A percentile compares a stretch with the other conserved stretches of the same genome.
These are phyloP conservation scores for Serpula lacrymans DNA, from an alignment of 768 basidiomycete genomes.

Conservation along the genomic window DNA sequence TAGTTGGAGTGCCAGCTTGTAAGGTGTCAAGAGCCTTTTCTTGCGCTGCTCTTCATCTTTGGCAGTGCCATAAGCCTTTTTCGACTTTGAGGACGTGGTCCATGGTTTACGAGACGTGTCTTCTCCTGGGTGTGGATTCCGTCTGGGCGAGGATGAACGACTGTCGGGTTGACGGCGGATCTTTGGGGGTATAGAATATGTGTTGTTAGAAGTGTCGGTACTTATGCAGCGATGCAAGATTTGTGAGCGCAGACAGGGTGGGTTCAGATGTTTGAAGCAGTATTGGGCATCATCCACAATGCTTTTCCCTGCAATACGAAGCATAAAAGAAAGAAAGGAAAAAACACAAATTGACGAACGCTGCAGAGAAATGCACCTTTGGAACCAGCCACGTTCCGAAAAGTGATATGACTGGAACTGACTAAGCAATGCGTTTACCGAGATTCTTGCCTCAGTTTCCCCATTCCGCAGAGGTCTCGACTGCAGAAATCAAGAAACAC, in stretches of 20 bases:
- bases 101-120: background rate
- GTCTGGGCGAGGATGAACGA: background rate
- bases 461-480: background rate
- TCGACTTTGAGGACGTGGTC: constrained; percentile 1
- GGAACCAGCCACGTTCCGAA: too few species aligned
- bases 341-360: too few species aligned
- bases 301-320: constrained; percentile 8
- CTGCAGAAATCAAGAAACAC: background rate
- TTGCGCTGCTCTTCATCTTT: constrained; percentile 1
- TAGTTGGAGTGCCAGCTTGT: constrained; percentile 57
- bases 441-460: constrained; percentile 2
- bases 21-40: constrained; percentile 50
- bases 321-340: constrained; percentile 5
- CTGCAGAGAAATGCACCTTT: too few species aligned
- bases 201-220: constrained; percentile 2
- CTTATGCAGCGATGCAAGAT: constrained; percentile 5
- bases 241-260: background rate
- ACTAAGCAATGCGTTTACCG: too few species aligned
- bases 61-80: constrained; percentile 1
- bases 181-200: background rate
- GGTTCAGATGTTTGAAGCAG: constrained; percentile 1
- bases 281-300: constrained; percentile 3
- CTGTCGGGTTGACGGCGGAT: constrained; percentile 4
- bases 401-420: too few species aligned
- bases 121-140: constrained; percentile 3